Base-by-base conservation (phyloP, 345 rosid species). In the Gossypium stocksii region DNA sequence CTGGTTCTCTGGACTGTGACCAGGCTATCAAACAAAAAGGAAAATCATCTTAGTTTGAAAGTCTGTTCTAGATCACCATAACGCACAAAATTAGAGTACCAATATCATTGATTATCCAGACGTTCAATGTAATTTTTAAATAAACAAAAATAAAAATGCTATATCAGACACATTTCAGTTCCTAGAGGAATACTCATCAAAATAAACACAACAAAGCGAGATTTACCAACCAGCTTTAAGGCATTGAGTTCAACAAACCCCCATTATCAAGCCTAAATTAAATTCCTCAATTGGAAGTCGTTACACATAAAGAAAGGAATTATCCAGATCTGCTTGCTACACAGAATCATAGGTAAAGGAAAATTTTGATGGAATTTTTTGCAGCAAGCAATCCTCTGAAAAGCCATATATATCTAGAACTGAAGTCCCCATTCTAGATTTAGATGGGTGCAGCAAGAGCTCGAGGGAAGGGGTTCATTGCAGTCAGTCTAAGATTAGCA, bases 1-100 rank as follows among this genome's bases (percentile, higher is more conserved):
- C 69, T 88, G 90, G 78, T 79, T 87, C 85, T 82, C 89, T 44
- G 83, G 77, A 73, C 80, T 87, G 69, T 82, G 76, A 74, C 82
- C 85, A 80, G 84, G 84, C 88, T 89, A 77, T 60, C 73, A 76
- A 77, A 79, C 74, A 82, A 85, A 77, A 78, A 66, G 76, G 25
- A 56, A 19, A 56, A 9, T 20, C 46, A 77, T 68, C 14, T 56
- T 15, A 48, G 38, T 48, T 48, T 68, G 12, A 15, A 68, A 48
- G 20, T 25, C 57, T 1, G 11, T 22, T 53, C 22, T 1, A 19
- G 43, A 45, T 19, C 29, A 38, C 14, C 46, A 41, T 20, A 56
- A 56, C 7, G 0, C 19, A 5, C 25, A 43, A 45, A 23, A 45
- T 22, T 51, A 54, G 54, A 14, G 58, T 16, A 19, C 52, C 8